Percentiles rank a stretch among this genome's conserved stretches.
These are phyloP conservation scores for Penicillium occitanis DNA, from an alignment of 2,329 filamentous ascomycete genomes.

Conservation along the genomic window DNA sequence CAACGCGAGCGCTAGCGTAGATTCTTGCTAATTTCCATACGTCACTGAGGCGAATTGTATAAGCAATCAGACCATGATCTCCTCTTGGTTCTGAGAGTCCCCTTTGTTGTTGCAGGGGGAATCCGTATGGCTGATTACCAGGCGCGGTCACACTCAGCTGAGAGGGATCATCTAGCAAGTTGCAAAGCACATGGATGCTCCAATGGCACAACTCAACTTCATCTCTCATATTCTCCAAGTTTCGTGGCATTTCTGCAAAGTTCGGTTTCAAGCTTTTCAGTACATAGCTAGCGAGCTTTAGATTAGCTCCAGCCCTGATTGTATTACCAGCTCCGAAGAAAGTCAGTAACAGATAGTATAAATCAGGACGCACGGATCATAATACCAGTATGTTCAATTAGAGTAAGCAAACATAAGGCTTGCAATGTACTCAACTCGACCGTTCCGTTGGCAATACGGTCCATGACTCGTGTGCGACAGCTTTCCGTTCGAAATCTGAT, in stretches of 20 bases:
- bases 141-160: slow-evolving; percentile 36
- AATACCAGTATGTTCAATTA: slow-evolving; percentile 44
- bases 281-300: neutral
- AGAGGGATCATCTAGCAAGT: slow-evolving; percentile 49
- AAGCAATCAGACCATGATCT: neutral
- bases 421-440: slow-evolving; percentile 46
- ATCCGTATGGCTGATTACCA: neutral
- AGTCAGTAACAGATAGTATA: neutral
- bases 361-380: neutral
- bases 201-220: slow-evolving; percentile 43
- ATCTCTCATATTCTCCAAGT: slow-evolving; percentile 28
- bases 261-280: neutral
- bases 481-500: neutral
- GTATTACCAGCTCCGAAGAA: neutral
- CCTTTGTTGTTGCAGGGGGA: neutral
- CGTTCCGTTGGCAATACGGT: slow-evolving; percentile 37
- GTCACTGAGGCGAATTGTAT: slow-evolving; percentile 49
- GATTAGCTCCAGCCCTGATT: neutral
- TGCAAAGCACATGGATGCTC: slow-evolving; percentile 45
- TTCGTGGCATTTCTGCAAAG: neutral
- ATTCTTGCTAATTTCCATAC: slow-evolving; percentile 41
- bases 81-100: neutral
- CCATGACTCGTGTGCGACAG: slow-evolving; percentile 40
- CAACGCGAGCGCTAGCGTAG: slow-evolving; percentile 37
- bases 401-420: slow-evolving; percentile 40